Conservation (phyloP, 805 yeast species). For the Candida andamanensis region DNA sequence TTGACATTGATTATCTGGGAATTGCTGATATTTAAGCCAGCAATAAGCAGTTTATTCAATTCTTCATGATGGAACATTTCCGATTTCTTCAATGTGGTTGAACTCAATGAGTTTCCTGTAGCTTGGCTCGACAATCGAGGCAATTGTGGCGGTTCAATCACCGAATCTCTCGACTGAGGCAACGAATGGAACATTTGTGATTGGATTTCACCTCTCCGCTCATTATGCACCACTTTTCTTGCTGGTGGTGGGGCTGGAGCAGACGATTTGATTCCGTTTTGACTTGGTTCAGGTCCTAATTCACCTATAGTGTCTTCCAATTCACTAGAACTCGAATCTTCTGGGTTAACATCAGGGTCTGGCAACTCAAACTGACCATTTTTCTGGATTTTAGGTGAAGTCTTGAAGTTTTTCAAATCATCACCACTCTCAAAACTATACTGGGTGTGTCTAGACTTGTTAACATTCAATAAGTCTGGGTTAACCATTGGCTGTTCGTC, state of each 20-base stretch:
- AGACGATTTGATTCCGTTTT: background rate
- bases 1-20: conserved; percentile 82
- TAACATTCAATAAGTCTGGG: conserved; percentile 6
- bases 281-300: conserved; percentile 4
- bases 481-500: conserved; percentile 25
- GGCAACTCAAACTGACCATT: conserved; percentile 12
- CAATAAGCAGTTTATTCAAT: conserved; percentile 30
- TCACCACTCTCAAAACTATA: conserved; percentile 41
- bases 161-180: conserved; percentile 34
- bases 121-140: conserved; percentile 23
- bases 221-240: conserved; percentile 41
- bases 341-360: conserved; percentile 10
- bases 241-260: conserved; percentile 57
- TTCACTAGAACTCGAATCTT: conserved; percentile 1
- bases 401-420: conserved; percentile 25
- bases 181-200: conserved; percentile 45
- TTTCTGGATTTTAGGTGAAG: conserved; percentile 22
- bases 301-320: conserved; percentile 14
- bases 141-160: conserved; percentile 19
- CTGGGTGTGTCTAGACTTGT: conserved; percentile 12
- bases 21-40: conserved; percentile 74
- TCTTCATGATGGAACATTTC: conserved; percentile 17
- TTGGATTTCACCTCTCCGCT: conserved; percentile 22
- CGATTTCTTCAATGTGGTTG: conserved; percentile 8
- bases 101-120: conserved; percentile 31